Evolutionary conservation across 345 rosid genomes (phyloP), one percentile per base, ranked within the genome.

Genomic region (Lumnitzera racemosa): DNA sequence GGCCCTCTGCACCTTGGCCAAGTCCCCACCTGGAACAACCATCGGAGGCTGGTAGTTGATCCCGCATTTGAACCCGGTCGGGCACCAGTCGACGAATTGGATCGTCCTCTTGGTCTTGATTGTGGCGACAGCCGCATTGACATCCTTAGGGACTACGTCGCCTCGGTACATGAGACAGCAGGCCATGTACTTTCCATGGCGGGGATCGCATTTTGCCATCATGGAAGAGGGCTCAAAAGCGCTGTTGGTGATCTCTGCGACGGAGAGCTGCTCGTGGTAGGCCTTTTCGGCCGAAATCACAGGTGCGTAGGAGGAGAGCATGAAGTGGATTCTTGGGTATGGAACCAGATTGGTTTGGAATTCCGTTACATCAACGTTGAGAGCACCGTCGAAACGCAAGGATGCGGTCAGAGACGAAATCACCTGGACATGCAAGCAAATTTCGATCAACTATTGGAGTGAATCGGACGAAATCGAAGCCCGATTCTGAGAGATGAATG

Each of bases 171-270:
- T 65, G 31, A 64, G 55, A 55, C 68, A 64, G 61, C 68, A 64
- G 36, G 68, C 68, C 68, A 64, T 64, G 68, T 64, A 64, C 47
- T 64, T 64, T 57, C 70, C 70, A 51, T 66, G 70, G 63, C 70
- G 70, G 20, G 70, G 70, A 29, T 66, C 70, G 13, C 70, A 61
- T 57, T 61, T 61, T n/a, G 65, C 65, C 65, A 61, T 61, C 65
- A 61, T 61, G 17, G 65, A 61, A 16, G 65, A 61, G 14, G 65
- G 65, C 57, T 61, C 65, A 16, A 63, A 63, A 4, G 66, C 66
- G 47, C 64, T 67, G 70, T 67, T 67, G 63, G 70, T 67, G 64
- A 59, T 67, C 65, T 67, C 70, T 4, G 70, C 70, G 24, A 67
- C 70, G 14, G 70, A 67, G 52, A 67, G 70, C 57, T 58, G 70